Evolutionary conservation across 331 rosid genomes (phyloP), one percentile per base, ranked within the genome.

Genomic region (Cydonia oblonga): DNA sequence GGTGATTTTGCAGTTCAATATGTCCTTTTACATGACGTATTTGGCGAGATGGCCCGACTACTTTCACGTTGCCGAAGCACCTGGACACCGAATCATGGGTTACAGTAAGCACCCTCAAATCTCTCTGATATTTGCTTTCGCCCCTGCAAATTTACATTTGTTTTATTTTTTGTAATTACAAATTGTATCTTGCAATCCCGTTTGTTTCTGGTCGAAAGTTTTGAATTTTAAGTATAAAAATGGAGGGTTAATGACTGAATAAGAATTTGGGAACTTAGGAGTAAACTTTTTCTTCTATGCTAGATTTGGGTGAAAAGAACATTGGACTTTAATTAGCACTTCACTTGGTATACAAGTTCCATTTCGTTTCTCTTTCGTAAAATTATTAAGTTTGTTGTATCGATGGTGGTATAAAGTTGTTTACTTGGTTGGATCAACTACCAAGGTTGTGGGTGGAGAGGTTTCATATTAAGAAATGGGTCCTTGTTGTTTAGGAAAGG

Each of bases 1-100:
- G 24, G 30, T 61, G 16, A 15, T 49, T 58, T 38, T 79, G 54
- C 90, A 91, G 97, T 95, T 91, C 80, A 95, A 91, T 68, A 95
- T 95, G 99, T 95, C 97, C 15, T 91, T 91, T 86, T 95, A 95
- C 78, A 91, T 95, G 97, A 89, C 99, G 75, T 95, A 95, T 72
- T 83, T 95, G 2, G 99, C 99, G 5, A 79, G 99, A 83, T 95
- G 99, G 97, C 99, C 97, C 0, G 97, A 95, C 25, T 95, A 95
- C 76, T 95, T 95, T 82, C 96, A 95, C 24, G 96, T 91, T 9
- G 97, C 99, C 6, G 80, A 88, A 87, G 96, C 83, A 61, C 96
- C 96, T 20, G 96, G 90, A 9, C 87, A 84, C 77, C 88, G 74
- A 60, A 84, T 95, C 62, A 95, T 95, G 97, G 97, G 98, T 72